phyloP scores from a whole-genome alignment of 106 monocot species.

The Phalaenopsis equestris region DNA sequence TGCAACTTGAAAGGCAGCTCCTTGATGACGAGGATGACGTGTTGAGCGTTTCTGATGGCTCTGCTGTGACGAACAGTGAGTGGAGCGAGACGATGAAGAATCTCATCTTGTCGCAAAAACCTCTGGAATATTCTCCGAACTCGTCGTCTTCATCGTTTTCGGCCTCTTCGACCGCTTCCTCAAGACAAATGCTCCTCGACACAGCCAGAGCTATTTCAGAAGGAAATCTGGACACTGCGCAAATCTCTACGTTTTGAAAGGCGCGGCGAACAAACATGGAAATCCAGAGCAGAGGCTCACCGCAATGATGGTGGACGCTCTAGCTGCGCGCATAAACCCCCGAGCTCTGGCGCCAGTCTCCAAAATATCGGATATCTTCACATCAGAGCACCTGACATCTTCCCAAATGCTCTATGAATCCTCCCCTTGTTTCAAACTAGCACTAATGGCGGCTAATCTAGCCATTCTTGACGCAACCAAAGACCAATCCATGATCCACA shows the following conservation, averaged over 20 bases:
- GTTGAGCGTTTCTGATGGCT: neutral
- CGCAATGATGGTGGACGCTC: constrained; percentile 33
- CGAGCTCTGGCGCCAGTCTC: neutral
- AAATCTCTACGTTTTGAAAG: constrained; percentile 2
- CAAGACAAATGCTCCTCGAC: constrained; percentile 37
- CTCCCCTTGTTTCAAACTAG: constrained; percentile 49
- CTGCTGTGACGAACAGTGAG: too few relatives aligned
- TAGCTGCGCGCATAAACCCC: constrained; percentile 22
- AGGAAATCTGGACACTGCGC: constrained; percentile 33
- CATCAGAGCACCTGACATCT: constrained; percentile 26
- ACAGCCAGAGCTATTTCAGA: constrained; percentile 40
- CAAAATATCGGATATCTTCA: constrained; percentile 22
- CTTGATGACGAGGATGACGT: neutral
- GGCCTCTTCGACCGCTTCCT: neutral
- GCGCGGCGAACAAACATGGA: constrained; percentile 32
- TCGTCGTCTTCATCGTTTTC: too few relatives aligned
- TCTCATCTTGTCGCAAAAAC: too few relatives aligned
- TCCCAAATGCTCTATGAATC: constrained; percentile 30
- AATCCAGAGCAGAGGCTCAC: constrained; percentile 59
- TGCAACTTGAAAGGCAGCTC: neutral
- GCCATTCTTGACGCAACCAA: constrained; percentile 52
- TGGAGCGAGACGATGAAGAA: too few relatives aligned
- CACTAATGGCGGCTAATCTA: constrained; percentile 33
- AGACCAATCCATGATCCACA: constrained; percentile 35
- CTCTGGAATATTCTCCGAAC: too few relatives aligned